Base-by-base conservation (phyloP, 2,329 filamentous ascomycete genomes). In the Cucurbitaria berberidis region DNA sequence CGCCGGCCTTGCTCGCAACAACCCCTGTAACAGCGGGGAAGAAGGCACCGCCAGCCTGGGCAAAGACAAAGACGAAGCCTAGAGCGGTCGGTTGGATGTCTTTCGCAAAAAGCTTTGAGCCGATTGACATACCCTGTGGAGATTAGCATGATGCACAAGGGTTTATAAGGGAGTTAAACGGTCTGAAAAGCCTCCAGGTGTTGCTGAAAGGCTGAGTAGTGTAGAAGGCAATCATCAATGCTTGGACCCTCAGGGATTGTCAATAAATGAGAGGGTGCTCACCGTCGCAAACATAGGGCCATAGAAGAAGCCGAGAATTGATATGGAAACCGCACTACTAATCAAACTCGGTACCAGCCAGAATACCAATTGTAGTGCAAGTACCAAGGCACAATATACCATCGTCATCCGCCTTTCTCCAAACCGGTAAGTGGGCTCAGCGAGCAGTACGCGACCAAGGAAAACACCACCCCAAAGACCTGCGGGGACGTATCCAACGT, bases 401-500 rank as follows among this genome's bases (percentile, higher is more conserved):
- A 85, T 73, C 0, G 86, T 68, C 83, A 87, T 86, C 3, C 77
- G 75, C 16, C 81, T 76, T 57, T 87, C 83, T 0, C 86, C 86
- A 16, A 81, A 80, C 0, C 84, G 76, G 65, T 86, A 80, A 0
- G 82, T 86, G 0, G 84, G 83, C 56, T 88, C 85, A 0, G 84
- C 81, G 0, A 87, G 77, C 0, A 86, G 48, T 0, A 87, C 57
- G 5, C 85, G 75, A 0, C 85, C 85, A 0, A 87, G 76, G 3
- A 87, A 76, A 0, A 77, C 76, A 0, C 86, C 86, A 2, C 83
- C 85, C 41, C 80, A 85, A 60, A 83, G 84, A 3, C 84, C 85
- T 0, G 85, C 82, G 0, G 85, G 82, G 0, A 89, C 81, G 45
- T 88, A 89, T 0, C 85, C 86, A 69, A 86, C 82, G 16, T 81